Evolutionary conservation across 2,329 filamentous ascomycete genomes (phyloP), one percentile per base, ranked within the genome.

Genomic region (Epicoccum nigrum): DNA sequence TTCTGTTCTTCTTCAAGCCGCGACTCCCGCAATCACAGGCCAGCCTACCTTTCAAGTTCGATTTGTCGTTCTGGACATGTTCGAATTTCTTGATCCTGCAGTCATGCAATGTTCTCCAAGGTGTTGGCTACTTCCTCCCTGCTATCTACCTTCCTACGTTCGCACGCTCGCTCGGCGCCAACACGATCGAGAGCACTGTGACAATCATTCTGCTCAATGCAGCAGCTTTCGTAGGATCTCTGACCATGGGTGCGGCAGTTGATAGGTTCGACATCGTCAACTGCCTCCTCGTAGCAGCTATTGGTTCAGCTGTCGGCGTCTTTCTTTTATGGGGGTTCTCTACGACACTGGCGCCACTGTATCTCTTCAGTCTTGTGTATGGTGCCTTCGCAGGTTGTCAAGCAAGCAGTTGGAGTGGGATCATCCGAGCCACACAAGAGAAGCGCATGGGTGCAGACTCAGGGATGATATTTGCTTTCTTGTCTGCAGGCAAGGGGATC

Each of bases 401-500:
- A 48, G 66, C 70, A 4, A 72, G 69, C 19, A 71, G 72, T 2
- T 81, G 77, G 74, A 72, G 76, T 11, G 76, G 75, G 1, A 76
- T 80, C 16, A 74, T 79, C 23, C 71, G 68, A 13, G 72, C 78
- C 28, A 74, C 78, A 3, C 66, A 70, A 42, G 63, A 68, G 31
- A 70, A 67, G 37, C 68, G 74, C 13, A 54, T 49, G 27, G 58
- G 61, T 9, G 67, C 68, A n/a, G 80, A 83, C 34, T 68, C 76
- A 3, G 76, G 78, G 0, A 76, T 82, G 55, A 72, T 81, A 1
- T 79, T 82, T 49, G 76, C 74, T 0, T 71, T 77, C 12, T 67
- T 83, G 45, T 74, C 75, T 8, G 76, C 76, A 7, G 80, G 80
- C 0, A 77, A 79, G 35, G 81, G 81, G 0, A 72, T 83, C 16